Conservation (phyloP, 2,329 filamentous ascomycete species). For the Xylaria polymorpha region DNA sequence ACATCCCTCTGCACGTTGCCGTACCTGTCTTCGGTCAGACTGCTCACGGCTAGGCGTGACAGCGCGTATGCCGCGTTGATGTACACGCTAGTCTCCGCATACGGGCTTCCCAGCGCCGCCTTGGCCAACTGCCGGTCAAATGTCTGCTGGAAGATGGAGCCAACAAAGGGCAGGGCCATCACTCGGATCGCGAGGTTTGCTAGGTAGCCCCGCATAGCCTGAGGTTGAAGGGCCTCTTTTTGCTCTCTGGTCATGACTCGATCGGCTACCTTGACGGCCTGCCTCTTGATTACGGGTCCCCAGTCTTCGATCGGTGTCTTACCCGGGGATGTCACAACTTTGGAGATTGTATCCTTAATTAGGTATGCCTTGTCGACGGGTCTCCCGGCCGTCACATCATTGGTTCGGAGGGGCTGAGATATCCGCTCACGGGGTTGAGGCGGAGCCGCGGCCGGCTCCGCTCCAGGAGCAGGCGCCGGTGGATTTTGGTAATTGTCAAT, state of each 20-base stretch:
- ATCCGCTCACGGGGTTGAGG: constrained; percentile 51
- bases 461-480: constrained; percentile 49
- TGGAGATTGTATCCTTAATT: constrained; percentile 56
- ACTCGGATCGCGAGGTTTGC: constrained; percentile 60
- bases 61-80: constrained; percentile 78
- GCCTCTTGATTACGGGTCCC: constrained; percentile 63
- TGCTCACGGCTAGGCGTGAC: constrained; percentile 75
- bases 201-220: constrained; percentile 62
- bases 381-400: constrained; percentile 58
- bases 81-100: constrained; percentile 75
- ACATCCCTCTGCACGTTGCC: constrained; percentile 90
- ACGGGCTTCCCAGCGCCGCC: constrained; percentile 78
- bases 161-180: constrained; percentile 65
- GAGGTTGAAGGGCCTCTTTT: constrained; percentile 62
- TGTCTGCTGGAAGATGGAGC: constrained; percentile 75
- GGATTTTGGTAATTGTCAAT: constrained; percentile 71
- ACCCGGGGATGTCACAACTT: constrained; percentile 60
- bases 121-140: constrained; percentile 73
- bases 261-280: constrained; percentile 60
- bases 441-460: constrained; percentile 38
- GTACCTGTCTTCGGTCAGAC: constrained; percentile 82
- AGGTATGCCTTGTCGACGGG: constrained; percentile 54
- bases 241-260: constrained; percentile 65
- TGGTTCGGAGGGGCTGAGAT: constrained; percentile 57
- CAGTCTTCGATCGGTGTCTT: constrained; percentile 61